Evolutionary conservation across 1,139 yeast species (phyloP).

Genomic region (Pichia inconspicua): DNA sequence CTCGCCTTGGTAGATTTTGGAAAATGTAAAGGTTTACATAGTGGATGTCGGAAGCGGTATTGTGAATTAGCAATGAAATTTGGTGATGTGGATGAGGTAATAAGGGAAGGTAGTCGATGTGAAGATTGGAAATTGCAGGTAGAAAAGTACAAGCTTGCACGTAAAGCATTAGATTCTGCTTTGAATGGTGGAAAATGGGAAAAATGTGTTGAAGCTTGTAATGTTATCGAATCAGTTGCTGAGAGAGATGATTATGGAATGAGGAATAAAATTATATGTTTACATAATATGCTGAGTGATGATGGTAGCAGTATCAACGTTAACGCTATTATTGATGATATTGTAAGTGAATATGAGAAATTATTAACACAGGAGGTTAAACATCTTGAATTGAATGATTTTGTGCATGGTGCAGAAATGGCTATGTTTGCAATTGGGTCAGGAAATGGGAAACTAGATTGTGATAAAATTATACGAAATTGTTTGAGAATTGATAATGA

Average conservation of each 20-base stretch:
- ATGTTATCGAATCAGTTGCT: constrained; percentile 24
- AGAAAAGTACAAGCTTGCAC: constrained; percentile 5
- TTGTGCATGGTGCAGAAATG: constrained; percentile 20
- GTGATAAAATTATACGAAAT: constrained; percentile 28
- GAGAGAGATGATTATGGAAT: constrained; percentile 26
- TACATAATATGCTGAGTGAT: constrained; percentile 2
- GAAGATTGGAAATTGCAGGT: constrained; percentile 1
- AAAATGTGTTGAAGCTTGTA: constrained; percentile 23
- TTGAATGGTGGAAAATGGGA: constrained; percentile 13
- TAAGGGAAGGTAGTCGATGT: constrained; percentile 26
- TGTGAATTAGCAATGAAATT: constrained; percentile 38
- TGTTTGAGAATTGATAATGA: constrained; percentile 72
- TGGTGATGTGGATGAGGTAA: constrained; percentile 29
- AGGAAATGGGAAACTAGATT: constrained; percentile 9
- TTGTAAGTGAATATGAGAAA: constrained; percentile 20
- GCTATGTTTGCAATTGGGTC: constrained; percentile 18
- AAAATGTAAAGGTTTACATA: constrained; percentile 23
- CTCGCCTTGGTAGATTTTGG: constrained; percentile 43
- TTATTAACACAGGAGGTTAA: constrained; percentile 17
- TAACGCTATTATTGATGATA: constrained; percentile 13
- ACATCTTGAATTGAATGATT: constrained; percentile 16
- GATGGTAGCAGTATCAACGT: constrained; percentile 9
- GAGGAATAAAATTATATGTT: constrained; percentile 24
- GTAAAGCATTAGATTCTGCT: not conserved
- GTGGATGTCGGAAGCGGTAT: constrained; percentile 39